phyloP scores from a whole-genome alignment of 2,329 filamentous ascomycete genomes.

The Paraphoma sp. region DNA sequence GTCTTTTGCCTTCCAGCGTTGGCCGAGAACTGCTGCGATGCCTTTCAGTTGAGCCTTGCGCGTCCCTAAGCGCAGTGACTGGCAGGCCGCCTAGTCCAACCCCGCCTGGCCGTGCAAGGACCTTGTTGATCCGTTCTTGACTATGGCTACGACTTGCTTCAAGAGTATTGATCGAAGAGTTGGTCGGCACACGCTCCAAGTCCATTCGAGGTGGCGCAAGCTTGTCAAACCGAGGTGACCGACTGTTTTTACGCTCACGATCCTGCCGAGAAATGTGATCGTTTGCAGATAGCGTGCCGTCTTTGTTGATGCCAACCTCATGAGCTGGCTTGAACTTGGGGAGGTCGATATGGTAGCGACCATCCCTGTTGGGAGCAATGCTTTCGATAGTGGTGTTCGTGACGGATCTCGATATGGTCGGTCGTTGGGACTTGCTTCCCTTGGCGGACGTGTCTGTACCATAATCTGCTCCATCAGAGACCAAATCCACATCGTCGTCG shows the following conservation, averaged over 20 bases:
- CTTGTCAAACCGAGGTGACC: constrained; percentile 52
- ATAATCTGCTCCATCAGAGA: constrained; percentile 52
- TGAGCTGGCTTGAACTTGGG: constrained; percentile 43
- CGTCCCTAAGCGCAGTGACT: constrained; percentile 35
- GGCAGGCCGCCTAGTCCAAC: constrained; percentile 37
- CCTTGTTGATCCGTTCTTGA: constrained; percentile 37
- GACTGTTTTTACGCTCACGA: constrained; percentile 43
- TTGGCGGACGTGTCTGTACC: constrained; percentile 34
- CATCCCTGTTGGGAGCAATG: constrained; percentile 29
- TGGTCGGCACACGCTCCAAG: constrained; percentile 34
- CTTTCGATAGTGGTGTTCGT: constrained; percentile 34
- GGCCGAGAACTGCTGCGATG: constrained; percentile 42
- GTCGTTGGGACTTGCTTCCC: constrained; percentile 16
- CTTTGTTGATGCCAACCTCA: constrained; percentile 36
- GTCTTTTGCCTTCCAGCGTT: constrained; percentile 52
- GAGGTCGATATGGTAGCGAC: constrained; percentile 41
- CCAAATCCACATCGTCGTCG: constrained; percentile 54
- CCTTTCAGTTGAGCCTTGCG: constrained; percentile 10
- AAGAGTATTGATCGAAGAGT: constrained; percentile 26
- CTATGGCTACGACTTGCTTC: constrained; percentile 28
- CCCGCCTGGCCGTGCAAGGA: constrained; percentile 41
- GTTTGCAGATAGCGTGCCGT: constrained; percentile 12
- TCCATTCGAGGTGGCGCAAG: constrained; percentile 61
- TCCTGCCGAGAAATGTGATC: constrained; percentile 53
- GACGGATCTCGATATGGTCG: constrained; percentile 40